Evolutionary conservation across 257 asterid species (phyloP).

Genomic region (Ilex asprella): DNA sequence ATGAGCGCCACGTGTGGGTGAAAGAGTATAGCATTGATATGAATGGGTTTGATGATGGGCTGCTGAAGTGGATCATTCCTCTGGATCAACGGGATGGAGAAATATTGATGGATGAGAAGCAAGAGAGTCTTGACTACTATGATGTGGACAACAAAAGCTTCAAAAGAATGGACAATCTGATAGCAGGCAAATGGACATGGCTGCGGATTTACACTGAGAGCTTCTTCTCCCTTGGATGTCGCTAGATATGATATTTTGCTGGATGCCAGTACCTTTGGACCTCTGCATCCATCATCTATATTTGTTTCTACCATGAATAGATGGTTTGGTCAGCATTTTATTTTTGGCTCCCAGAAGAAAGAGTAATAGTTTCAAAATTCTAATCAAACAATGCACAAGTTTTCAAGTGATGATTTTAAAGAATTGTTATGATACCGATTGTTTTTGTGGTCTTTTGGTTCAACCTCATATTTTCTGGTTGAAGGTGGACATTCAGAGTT

Average conservation of each 20-base stretch:
- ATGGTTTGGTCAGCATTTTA: conserved; percentile 15
- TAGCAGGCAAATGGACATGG: conserved; percentile 49
- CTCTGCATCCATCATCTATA: conserved; percentile 6
- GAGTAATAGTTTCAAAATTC: conserved; percentile 6
- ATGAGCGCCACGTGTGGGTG: conserved; percentile 34
- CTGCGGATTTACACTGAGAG: conserved; percentile 42
- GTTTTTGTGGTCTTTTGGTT: conserved; percentile 15
- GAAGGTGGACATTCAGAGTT: no score
- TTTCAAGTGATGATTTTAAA: conserved; percentile 8
- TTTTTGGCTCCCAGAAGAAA: conserved; percentile 1
- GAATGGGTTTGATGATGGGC: conserved; percentile 24
- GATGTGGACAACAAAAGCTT: conserved; percentile 41
- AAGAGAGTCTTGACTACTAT: conserved; percentile 42
- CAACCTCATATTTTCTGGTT: no score
- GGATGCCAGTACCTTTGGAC: conserved; percentile 31
- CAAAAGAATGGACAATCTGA: conserved; percentile 45
- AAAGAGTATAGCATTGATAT: conserved; percentile 34
- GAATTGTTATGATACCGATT: conserved; percentile 14
- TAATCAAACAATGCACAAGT: conserved; percentile 8
- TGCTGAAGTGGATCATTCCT: conserved; percentile 26
- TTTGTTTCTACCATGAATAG: background rate
- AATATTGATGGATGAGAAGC: conserved; percentile 42
- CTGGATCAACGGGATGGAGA: conserved; percentile 38
- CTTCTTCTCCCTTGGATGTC: conserved; percentile 37
- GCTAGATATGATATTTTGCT: conserved; percentile 14